These are phyloP conservation scores for Mycena albidolilacea DNA, from an alignment of 768 basidiomycete genomes.

Conservation along the genomic window DNA sequence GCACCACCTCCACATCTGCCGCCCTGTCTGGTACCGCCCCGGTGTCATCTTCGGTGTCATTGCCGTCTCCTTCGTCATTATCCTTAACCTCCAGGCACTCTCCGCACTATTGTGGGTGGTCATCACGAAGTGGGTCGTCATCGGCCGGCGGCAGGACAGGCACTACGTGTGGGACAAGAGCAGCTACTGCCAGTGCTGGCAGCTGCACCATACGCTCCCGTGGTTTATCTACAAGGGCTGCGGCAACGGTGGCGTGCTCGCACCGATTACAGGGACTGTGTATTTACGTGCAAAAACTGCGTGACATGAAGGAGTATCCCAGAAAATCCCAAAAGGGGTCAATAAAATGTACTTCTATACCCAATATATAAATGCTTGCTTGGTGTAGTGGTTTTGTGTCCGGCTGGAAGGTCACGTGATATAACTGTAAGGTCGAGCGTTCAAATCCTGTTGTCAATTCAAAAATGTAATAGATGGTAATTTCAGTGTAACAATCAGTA, in stretches of 20 bases:
- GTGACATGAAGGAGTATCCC: no score
- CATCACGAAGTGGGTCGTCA: slow-evolving; percentile 58
- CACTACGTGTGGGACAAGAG: slow-evolving; percentile 62
- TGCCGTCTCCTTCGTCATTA: slow-evolving; percentile 54
- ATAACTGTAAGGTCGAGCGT: no score
- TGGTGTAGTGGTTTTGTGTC: no score
- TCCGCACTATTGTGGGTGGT: slow-evolving; percentile 60
- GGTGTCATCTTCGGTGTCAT: slow-evolving; percentile 58
- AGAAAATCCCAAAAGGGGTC: no score
- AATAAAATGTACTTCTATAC: no score
- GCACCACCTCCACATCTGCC: slow-evolving; percentile 51
- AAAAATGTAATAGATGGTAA: no score
- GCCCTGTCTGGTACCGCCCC: slow-evolving; percentile 55
- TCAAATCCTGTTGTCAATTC: no score
- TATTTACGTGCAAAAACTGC: slow-evolving; percentile 59
- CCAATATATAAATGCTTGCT: no score
- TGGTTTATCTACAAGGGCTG: slow-evolving; percentile 57
- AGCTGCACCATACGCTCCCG: slow-evolving; percentile 59
- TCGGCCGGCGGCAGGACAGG: slow-evolving; percentile 56
- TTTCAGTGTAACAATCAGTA: no score
- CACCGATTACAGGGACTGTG: slow-evolving; percentile 55
- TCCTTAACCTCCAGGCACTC: slow-evolving; percentile 56
- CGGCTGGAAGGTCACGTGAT: no score
- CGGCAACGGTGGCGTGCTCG: slow-evolving; percentile 59
- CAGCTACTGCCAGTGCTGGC: slow-evolving; percentile 66